Percentiles rank a stretch among this genome's conserved stretches.
Conservation (phyloP, 2,329 filamentous ascomycete genomes). For the Dactylellina drechsleri region DNA sequence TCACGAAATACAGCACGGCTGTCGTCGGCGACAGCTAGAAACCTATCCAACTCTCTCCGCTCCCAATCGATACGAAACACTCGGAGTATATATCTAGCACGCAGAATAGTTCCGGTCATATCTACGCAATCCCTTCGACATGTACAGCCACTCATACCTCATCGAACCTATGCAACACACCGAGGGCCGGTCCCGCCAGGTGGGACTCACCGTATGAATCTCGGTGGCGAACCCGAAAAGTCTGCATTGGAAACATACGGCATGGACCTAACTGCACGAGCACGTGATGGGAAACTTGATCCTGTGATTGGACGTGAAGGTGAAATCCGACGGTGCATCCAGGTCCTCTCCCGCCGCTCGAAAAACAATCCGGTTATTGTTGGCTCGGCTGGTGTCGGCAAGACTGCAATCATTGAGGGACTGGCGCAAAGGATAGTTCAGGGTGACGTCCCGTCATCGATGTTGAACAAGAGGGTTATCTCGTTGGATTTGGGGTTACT, state of each 20-base stretch:
- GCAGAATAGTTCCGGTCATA: constrained; percentile 29
- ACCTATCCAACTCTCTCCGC: constrained; percentile 39
- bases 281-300: constrained; percentile 88
- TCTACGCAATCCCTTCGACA: constrained; percentile 36
- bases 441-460: constrained; percentile 92
- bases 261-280: constrained; percentile 85
- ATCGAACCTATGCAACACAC: constrained; percentile 64
- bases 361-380: constrained; percentile 98
- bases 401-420: constrained; percentile 92
- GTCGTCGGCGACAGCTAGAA: constrained; percentile 44
- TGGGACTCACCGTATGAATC: constrained; percentile 91
- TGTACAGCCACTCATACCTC: constrained; percentile 57
- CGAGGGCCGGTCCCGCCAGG: constrained; percentile 83
- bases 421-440: constrained; percentile 87
- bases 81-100: constrained; percentile 15
- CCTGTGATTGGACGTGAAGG: constrained; percentile 92
- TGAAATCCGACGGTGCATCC: constrained; percentile 93
- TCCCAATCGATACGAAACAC: constrained; percentile 24
- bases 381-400: constrained; percentile 87
- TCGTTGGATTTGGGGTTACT: constrained; percentile 88
- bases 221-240: constrained; percentile 80
- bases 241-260: constrained; percentile 90
- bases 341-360: constrained; percentile 88
- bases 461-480: constrained; percentile 92
- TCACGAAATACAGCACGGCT: constrained; percentile 44